Base-by-base conservation (phyloP, 169 alveolate species). In the Plasmodium blacklocki region DNA sequence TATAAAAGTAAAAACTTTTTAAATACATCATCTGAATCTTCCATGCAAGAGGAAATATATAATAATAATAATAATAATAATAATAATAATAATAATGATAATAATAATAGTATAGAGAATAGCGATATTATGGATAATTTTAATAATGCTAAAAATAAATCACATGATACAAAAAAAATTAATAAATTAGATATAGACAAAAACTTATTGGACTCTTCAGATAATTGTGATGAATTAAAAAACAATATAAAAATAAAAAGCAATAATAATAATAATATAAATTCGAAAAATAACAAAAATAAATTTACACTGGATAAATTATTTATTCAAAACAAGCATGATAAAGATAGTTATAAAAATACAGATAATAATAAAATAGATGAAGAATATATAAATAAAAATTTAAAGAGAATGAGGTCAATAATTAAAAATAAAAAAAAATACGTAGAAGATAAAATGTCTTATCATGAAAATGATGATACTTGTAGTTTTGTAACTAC, bases 381-480 rank as follows among this genome's bases (percentile, higher is more conserved):
- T 18, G 74, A 86, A n/a, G 73, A 47, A 52, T 64, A 64, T 52
- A 86, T 72, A 43, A 67, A 86, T 47, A 70, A 72, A 86, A 86
- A 86, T 70, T 59, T 86, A 39, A 18, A 72, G 19, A 70, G 49
- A 60, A 45, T 86, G 76, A 86, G 64, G 45, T 47, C 59, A 4
- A 62, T 86, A 50, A 43, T 86, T 23, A 6, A 72, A 43, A 71
- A 54, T 45, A 86, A 86, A 71, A 86, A 74, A 72, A 73, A 86
- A 15, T 29, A 9, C 39, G n/a, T 39, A 67, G 39, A 18, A 7
- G 73, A 12, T 63, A 87, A 86, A 23, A 70, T 47, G 19, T 56
- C 62, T 26, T 1, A 43, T 19, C 59, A 45, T 26, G 73, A 62
- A 39, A 67, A 86, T 29, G 92, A 71, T 18, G 63, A 26, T n/a